phyloP scores from a whole-genome alignment of 176 grass and related monocot species.

The Bonia amplexicaulis region DNA sequence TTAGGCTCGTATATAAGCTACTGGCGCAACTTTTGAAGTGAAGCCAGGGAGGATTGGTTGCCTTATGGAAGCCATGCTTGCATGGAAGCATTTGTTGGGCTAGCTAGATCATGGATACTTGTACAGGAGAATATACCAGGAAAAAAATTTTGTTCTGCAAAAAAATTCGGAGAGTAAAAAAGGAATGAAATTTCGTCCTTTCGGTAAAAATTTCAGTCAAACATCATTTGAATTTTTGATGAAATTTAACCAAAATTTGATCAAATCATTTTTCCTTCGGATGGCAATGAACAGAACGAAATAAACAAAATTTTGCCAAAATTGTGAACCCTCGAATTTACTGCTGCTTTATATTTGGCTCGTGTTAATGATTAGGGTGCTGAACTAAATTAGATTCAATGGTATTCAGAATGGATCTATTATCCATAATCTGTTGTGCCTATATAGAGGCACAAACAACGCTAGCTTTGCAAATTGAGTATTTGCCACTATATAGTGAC shows the following conservation, averaged over 20 bases:
- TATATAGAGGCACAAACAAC: not conserved
- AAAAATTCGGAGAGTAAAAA: no score
- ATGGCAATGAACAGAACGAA: no score
- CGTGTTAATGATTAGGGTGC: not conserved
- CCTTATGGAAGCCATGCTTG: constrained; percentile 14
- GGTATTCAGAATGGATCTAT: not conserved
- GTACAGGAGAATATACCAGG: not conserved
- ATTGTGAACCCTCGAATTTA: not conserved
- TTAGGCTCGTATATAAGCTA: not conserved
- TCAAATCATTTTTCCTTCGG: no score
- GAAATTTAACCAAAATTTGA: no score
- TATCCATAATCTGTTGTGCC: not conserved
- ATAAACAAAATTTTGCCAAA: no score
- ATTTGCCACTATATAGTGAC: no score
- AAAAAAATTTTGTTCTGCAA: no score
- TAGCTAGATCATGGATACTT: not conserved
- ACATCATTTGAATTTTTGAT: no score
- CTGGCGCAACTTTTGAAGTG: not conserved
- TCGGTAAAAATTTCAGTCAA: no score
- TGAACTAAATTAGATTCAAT: not conserved
- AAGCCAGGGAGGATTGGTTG: not conserved
- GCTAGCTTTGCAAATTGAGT: no score
- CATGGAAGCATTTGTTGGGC: not conserved
- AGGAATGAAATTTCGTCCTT: no score
- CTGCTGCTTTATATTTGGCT: not conserved